Percentiles rank a stretch among this genome's conserved stretches.
Evolutionary conservation across 345 rosid genomes (phyloP).

Genomic region (Turnera subulata): DNA sequence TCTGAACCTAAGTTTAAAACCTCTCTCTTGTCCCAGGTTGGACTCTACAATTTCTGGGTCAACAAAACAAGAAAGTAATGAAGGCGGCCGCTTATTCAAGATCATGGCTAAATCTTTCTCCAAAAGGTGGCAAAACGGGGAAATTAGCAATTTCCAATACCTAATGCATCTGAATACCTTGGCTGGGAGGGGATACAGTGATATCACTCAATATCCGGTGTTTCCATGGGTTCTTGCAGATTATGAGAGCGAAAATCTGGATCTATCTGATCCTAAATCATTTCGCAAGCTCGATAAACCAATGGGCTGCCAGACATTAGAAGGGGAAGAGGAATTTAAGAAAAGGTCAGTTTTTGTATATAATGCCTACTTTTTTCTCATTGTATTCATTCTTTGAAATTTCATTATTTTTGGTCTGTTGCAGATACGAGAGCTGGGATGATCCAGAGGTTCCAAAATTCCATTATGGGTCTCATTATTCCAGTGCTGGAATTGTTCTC

Average conservation of each 20-base stretch:
- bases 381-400: neutral
- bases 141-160: conserved; percentile 98
- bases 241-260: conserved; percentile 84
- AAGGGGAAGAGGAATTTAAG: conserved; percentile 95
- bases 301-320: conserved; percentile 98
- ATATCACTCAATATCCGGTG: conserved; percentile 98
- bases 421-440: conserved; percentile 98
- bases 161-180: conserved; percentile 98
- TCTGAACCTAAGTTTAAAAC: conserved; percentile 14
- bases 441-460: conserved; percentile 99
- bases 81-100: conserved; percentile 92
- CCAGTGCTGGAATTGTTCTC: conserved; percentile 99
- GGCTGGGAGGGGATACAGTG: conserved; percentile 99
- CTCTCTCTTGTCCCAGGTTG: conserved; percentile 59
- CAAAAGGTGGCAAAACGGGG: conserved; percentile 99
- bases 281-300: conserved; percentile 95
- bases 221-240: conserved; percentile 99
- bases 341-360: conserved; percentile 57
- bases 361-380: neutral
- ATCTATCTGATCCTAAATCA: conserved; percentile 76
- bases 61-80: conserved; percentile 80
- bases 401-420: conserved; percentile 16
- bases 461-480: conserved; percentile 99
- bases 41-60: conserved; percentile 97
- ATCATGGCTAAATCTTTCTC: conserved; percentile 94